Percentiles rank a stretch among this genome's conserved stretches.
phyloP scores from a whole-genome alignment of 768 basidiomycete species.

The Multifurca ochricompacta region DNA sequence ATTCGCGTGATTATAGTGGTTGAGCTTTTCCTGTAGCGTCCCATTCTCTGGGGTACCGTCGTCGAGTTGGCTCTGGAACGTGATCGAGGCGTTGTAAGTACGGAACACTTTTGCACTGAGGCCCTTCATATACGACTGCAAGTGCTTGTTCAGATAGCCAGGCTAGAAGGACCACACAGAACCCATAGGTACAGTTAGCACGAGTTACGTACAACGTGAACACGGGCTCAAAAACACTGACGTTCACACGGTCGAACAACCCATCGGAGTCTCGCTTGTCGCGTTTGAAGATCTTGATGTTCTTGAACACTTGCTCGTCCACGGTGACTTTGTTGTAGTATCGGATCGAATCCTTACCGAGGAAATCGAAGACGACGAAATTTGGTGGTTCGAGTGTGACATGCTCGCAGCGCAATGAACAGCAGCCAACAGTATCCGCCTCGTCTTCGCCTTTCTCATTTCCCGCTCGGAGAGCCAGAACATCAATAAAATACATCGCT shows the following conservation, averaged over 20 bases:
- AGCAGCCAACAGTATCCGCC: slow-evolving; percentile 98
- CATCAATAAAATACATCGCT: slow-evolving; percentile 98
- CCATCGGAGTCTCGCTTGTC: slow-evolving; percentile 83
- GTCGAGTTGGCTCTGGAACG: slow-evolving; percentile 88
- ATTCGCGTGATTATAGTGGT: slow-evolving; percentile 96
- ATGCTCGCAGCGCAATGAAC: slow-evolving; percentile 94
- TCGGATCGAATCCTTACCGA: slow-evolving; percentile 98
- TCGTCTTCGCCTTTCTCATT: slow-evolving; percentile 99
- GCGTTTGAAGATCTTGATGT: slow-evolving; percentile 94
- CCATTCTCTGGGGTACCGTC: slow-evolving; percentile 58
- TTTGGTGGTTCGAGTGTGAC: slow-evolving; percentile 86
- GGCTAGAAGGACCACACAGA: no score
- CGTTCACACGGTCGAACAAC: slow-evolving; percentile 91
- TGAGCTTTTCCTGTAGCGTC: slow-evolving; percentile 90
- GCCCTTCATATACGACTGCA: slow-evolving; percentile 92
- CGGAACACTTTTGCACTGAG: slow-evolving; percentile 99
- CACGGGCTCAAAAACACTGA: slow-evolving; percentile 34
- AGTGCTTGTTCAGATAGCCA: slow-evolving; percentile 79
- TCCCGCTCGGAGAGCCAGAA: slow-evolving; percentile 92
- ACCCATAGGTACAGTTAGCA: neutral
- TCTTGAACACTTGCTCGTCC: slow-evolving; percentile 93
- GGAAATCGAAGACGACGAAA: slow-evolving; percentile 90
- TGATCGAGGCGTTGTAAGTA: slow-evolving; percentile 97
- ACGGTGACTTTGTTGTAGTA: slow-evolving; percentile 91
- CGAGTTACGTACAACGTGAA: neutral